These are phyloP conservation scores for Penicillium crystallinum DNA, from an alignment of 495 filamentous ascomycete genomes.

Conservation along the genomic window DNA sequence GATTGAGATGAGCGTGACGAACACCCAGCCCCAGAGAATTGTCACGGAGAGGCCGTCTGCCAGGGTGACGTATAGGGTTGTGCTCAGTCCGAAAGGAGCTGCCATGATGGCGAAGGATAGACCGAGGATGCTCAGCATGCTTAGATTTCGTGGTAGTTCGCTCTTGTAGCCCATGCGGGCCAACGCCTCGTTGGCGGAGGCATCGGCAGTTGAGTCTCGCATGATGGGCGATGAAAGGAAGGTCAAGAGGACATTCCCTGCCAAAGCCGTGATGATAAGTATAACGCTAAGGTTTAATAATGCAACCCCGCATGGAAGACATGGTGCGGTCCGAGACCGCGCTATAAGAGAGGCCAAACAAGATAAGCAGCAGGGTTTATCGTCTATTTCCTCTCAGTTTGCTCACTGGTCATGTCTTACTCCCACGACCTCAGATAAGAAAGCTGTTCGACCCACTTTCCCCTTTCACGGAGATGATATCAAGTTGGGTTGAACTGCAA, in stretches of 20 bases:
- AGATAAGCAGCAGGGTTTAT: too few relatives aligned
- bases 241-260: background rate
- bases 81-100: constrained; percentile 62
- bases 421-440: too few relatives aligned
- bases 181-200: constrained; percentile 49
- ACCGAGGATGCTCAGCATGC: constrained; percentile 61
- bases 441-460: too few relatives aligned
- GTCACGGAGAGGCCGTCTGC: constrained; percentile 59
- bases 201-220: constrained; percentile 26
- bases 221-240: constrained; percentile 5
- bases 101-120: constrained; percentile 57
- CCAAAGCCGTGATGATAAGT: background rate
- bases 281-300: background rate
- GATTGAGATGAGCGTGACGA: constrained; percentile 64
- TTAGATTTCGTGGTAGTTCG: constrained; percentile 55
- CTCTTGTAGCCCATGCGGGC: constrained; percentile 60
- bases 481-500: too few relatives aligned
- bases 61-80: constrained; percentile 65
- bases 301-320: constrained; percentile 21
- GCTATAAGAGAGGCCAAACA: constrained; percentile 9
- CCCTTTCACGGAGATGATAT: too few relatives aligned
- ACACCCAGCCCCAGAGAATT: constrained; percentile 66
- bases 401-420: too few relatives aligned
- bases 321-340: constrained; percentile 28
- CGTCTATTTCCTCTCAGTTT: too few relatives aligned